Evolutionary conservation across 2,329 filamentous ascomycete species (phyloP), one percentile per base, ranked within the genome.

Genomic region (Dothistroma pini): DNA sequence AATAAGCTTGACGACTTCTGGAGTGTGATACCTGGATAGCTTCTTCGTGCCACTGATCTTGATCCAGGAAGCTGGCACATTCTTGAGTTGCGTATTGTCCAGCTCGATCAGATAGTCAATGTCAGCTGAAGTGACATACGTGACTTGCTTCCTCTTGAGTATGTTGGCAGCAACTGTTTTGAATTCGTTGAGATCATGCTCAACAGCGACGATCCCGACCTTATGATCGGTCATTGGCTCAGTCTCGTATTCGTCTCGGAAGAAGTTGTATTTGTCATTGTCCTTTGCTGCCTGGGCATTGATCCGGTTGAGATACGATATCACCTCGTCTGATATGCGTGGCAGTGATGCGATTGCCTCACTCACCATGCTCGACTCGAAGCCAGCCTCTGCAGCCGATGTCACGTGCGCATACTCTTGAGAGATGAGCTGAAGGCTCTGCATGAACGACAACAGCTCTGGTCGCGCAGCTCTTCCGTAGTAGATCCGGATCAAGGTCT

Each of bases 101-200:
- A 99, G 89, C 76, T 97, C 95, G 69, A 99, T 90, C 21, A 99
- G 84, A 72, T 91, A 99, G 73, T 97, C 95, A 68, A 97, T 96
- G 8, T 93, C 93, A 1, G 91, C 85, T 8, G 95, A 90, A 0
- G 91, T 95, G 29, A 87, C 86, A 72, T 96, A 99, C 5, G 87
- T 82, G 22, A 95, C 84, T 51, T 86, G 84, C 2, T 79, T 89
- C 72, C 87, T 89, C 63, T 86, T 86, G 19, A 99, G 79, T 61
- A 87, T 89, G 50, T 84, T 79, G 0, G 89, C 90, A 2, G 91
- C 91, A 12, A 82, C 84, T 31, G 83, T 75, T 47, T 88, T 88
- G 74, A 97, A 91, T 16, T 86, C 84, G 62, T 93, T 84, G 1
- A 99, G 84, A 60, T 96, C 92, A 69, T 95, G 87, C 76, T 99